Evolutionary conservation across 176 grass and related monocot genomes (phyloP).

Genomic region (Stipa capillata): DNA sequence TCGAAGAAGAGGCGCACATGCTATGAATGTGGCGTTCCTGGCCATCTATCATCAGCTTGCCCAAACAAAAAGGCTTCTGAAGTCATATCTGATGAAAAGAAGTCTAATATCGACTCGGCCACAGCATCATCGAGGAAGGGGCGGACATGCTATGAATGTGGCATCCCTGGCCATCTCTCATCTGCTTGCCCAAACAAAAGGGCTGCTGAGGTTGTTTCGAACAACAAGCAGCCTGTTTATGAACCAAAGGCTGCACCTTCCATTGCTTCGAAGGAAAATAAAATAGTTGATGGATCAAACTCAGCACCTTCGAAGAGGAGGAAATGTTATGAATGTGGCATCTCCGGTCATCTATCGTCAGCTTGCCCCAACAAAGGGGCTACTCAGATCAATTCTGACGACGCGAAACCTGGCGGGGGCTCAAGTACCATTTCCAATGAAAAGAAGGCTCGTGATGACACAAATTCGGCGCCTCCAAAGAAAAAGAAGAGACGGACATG

Average conservation of each 20-base stretch:
- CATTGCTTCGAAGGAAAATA: neutral
- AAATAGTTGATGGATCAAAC: conserved; percentile 12
- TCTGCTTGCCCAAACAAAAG: conserved; percentile 67
- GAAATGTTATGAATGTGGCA: conserved; percentile 65
- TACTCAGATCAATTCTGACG: neutral
- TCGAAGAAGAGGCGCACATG: conserved; percentile 64
- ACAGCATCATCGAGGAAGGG: conserved; percentile 52
- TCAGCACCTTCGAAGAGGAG: conserved; percentile 40
- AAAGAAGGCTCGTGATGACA: neutral
- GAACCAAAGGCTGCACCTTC: conserved; percentile 15
- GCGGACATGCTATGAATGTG: conserved; percentile 59
- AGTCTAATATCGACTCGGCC: conserved; percentile 18
- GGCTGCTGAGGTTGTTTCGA: conserved; percentile 2
- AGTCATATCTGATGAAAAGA: conserved; percentile 21
- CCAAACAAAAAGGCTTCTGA: conserved; percentile 47
- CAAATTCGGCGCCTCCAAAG: conserved; percentile 31
- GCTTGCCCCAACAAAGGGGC: conserved; percentile 58
- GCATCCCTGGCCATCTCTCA: conserved; percentile 60
- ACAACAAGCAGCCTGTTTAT: neutral
- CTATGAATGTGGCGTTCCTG: conserved; percentile 56
- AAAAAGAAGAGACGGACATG: conserved; percentile 84
- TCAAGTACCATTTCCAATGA: conserved; percentile 17
- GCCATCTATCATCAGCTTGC: conserved; percentile 66
- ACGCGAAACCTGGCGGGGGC: neutral
- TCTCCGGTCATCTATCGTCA: conserved; percentile 64